Evolutionary conservation across 2,329 filamentous ascomycete genomes (phyloP).

Genomic region (Aspergillus sp.): DNA sequence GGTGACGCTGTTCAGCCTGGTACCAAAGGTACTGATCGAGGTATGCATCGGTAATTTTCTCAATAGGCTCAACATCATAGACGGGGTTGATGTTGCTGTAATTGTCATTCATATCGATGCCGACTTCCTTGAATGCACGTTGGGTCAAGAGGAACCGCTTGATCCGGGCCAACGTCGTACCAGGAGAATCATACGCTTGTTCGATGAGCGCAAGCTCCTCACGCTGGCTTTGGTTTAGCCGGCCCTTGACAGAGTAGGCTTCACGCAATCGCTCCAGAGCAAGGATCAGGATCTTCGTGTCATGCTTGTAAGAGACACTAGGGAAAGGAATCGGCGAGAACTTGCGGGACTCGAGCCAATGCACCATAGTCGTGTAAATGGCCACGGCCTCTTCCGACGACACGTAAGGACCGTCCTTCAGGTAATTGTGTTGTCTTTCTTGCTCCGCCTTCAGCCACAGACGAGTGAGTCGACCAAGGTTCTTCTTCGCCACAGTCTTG

Average conservation of each 20-base stretch:
- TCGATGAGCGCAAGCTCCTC: conserved; percentile 96
- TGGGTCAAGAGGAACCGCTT: conserved; percentile 97
- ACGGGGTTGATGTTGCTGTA: conserved; percentile 99
- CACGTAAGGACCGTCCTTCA: conserved; percentile 98
- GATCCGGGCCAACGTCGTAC: conserved; percentile 91
- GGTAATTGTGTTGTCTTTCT: conserved; percentile 97
- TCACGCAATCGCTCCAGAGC: conserved; percentile 90
- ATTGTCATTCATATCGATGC: conserved; percentile 99
- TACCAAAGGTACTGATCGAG: conserved; percentile 99
- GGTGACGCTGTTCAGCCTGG: conserved; percentile 91
- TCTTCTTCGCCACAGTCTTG: conserved; percentile 99
- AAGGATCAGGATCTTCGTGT: conserved; percentile 97
- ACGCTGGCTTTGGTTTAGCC: conserved; percentile 94
- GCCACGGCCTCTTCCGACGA: conserved; percentile 98
- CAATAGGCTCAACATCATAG: conserved; percentile 97
- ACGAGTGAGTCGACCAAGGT: conserved; percentile 87
- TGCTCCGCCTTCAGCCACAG: conserved; percentile 98
- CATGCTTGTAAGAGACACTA: conserved; percentile 98
- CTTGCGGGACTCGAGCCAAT: conserved; percentile 97
- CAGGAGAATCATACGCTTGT: conserved; percentile 96
- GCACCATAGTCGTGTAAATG: conserved; percentile 97
- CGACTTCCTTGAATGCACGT: conserved; percentile 97
- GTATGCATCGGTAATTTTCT: conserved; percentile 99
- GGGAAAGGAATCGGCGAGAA: conserved; percentile 99
- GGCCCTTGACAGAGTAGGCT: conserved; percentile 95